Evolutionary conservation across 2,329 filamentous ascomycete genomes (phyloP).

Genomic region (Aspergillus oerlinghausenensis): DNA sequence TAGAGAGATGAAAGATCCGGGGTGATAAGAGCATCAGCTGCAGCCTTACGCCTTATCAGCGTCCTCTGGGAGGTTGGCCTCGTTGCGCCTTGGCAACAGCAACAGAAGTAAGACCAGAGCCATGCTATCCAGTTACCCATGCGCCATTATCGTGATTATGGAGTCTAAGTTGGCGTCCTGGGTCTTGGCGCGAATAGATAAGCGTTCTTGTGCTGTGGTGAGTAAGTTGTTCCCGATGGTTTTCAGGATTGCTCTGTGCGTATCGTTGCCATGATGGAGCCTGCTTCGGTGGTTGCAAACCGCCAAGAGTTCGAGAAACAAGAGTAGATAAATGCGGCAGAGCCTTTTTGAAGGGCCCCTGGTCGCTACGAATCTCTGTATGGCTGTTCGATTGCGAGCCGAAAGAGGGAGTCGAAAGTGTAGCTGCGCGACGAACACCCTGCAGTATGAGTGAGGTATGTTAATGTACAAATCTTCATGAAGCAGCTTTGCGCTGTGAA

Average conservation of each 20-base stretch:
- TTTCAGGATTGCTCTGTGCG: not conserved
- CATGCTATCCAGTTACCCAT: not conserved
- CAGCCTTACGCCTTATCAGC: not conserved
- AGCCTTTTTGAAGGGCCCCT: not conserved
- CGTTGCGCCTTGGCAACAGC: not conserved
- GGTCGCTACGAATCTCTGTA: no score
- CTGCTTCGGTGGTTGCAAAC: not conserved
- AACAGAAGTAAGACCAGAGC: not conserved
- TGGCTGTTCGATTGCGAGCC: not conserved
- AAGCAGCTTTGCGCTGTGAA: not conserved
- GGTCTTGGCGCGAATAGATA: not conserved
- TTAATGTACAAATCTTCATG: not conserved
- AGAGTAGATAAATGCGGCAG: not conserved
- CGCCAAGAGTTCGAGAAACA: not conserved
- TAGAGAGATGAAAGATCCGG: constrained; percentile 1
- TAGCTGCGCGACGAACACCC: not conserved
- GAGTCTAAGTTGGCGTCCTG: not conserved
- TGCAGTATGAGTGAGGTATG: not conserved
- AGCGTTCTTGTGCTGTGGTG: not conserved
- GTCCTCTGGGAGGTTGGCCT: not conserved
- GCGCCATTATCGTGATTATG: not conserved
- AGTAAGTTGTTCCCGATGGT: not conserved
- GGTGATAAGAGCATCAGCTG: not conserved
- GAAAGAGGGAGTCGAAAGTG: not conserved
- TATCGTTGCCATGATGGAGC: not conserved